These are phyloP conservation scores for Starmerella powellii DNA, from an alignment of 805 yeast species.

Conservation along the genomic window DNA sequence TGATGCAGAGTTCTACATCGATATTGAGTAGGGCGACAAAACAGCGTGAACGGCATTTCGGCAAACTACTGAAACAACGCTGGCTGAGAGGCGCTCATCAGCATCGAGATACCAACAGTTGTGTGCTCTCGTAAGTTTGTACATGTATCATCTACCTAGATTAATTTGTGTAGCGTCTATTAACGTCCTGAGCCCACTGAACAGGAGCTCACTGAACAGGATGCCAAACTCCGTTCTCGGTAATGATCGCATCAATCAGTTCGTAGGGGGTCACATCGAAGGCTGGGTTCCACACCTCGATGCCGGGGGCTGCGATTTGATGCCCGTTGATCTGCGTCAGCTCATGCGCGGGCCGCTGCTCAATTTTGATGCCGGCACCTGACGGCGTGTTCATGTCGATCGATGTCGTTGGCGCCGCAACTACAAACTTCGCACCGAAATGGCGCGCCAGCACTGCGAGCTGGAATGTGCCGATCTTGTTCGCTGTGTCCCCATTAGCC, in stretches of 20 bases:
- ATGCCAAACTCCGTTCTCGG: slow-evolving; percentile 49
- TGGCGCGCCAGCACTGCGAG: slow-evolving; percentile 61
- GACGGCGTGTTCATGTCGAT: slow-evolving; percentile 54
- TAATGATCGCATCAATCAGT: slow-evolving; percentile 76
- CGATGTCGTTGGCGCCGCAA: slow-evolving; percentile 92
- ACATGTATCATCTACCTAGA: no score
- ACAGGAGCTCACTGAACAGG: no score
- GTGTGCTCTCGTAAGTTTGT: no score
- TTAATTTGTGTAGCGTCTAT: no score
- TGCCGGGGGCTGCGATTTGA: slow-evolving; percentile 66
- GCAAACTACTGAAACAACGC: neutral
- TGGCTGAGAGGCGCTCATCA: neutral
- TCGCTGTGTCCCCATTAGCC: slow-evolving; percentile 87
- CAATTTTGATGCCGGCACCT: slow-evolving; percentile 73
- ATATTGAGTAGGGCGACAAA: slow-evolving; percentile 1
- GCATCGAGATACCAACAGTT: no score
- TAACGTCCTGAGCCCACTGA: no score
- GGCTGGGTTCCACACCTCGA: slow-evolving; percentile 90
- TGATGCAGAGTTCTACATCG: slow-evolving; percentile 8
- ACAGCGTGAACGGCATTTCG: neutral
- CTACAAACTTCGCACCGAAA: slow-evolving; percentile 65
- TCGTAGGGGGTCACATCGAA: slow-evolving; percentile 85
- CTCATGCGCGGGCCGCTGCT: slow-evolving; percentile 74
- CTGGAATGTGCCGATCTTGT: slow-evolving; percentile 91
- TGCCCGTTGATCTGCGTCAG: slow-evolving; percentile 67